Percentiles rank a stretch among this genome's conserved stretches.
Evolutionary conservation across 2,329 filamentous ascomycete genomes (phyloP).

Genomic region (Aspergillus candidus): DNA sequence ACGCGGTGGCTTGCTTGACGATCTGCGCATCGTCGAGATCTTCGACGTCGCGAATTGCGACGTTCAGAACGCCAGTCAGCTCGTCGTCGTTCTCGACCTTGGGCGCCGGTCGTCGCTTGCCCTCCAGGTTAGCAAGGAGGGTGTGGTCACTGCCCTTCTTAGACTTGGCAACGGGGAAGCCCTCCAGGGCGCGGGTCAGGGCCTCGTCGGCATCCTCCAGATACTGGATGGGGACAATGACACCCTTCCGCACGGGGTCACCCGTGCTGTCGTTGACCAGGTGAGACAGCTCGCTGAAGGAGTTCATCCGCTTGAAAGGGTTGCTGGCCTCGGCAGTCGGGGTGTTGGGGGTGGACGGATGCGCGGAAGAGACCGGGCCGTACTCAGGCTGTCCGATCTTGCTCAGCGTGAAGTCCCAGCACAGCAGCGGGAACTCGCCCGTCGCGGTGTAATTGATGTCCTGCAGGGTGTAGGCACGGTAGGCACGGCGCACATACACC

Average conservation of each 20-base stretch:
- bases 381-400: constrained; percentile 92
- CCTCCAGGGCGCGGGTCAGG: constrained; percentile 75
- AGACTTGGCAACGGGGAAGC: constrained; percentile 60
- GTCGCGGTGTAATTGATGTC: constrained; percentile 80
- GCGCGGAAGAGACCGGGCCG: constrained; percentile 67
- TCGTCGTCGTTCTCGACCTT: constrained; percentile 63
- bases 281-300: constrained; percentile 95
- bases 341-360: constrained; percentile 77
- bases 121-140: constrained; percentile 66
- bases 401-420: constrained; percentile 92
- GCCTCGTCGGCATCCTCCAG: constrained; percentile 90
- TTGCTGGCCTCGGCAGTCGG: constrained; percentile 53
- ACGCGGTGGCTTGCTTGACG: constrained; percentile 64
- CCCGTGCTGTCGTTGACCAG: constrained; percentile 61
- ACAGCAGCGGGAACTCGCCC: constrained; percentile 63
- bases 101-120: constrained; percentile 58
- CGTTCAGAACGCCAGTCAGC: constrained; percentile 84
- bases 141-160: constrained; percentile 52
- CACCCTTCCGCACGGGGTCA: constrained; percentile 83
- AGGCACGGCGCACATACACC: constrained; percentile 92
- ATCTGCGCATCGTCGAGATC: constrained; percentile 75
- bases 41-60: constrained; percentile 86
- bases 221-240: constrained; percentile 88
- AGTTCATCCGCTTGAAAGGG: constrained; percentile 76
- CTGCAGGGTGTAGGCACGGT: constrained; percentile 91